Conservation (phyloP, 1,284 basidiomycete genomes). For the Bondarzewia mesenterica region DNA sequence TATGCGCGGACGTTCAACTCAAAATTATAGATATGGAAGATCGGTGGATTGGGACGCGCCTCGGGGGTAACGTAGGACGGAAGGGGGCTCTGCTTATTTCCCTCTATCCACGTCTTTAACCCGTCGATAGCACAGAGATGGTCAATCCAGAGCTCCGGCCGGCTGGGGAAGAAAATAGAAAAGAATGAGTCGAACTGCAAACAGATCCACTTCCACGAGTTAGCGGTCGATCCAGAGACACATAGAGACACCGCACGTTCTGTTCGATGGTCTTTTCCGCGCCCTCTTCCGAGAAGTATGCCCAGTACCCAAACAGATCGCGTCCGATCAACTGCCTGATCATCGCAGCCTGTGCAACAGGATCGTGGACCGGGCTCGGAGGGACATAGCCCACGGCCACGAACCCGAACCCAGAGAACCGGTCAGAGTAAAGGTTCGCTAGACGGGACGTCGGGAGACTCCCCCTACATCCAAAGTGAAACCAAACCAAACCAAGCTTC, state of each 20-base stretch:
- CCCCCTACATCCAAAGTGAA: constrained; percentile 27
- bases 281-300: constrained; percentile 23
- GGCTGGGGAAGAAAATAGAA: constrained; percentile 21
- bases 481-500: neutral
- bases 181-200: constrained; percentile 22
- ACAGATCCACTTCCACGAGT: no score
- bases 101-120: constrained; percentile 19
- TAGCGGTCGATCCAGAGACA: no score
- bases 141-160: constrained; percentile 18
- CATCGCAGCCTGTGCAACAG: neutral
- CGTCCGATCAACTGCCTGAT: constrained; percentile 38
- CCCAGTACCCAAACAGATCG: constrained; percentile 26
- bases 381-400: constrained; percentile 31
- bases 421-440: constrained; percentile 28
- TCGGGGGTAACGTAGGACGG: constrained; percentile 13
- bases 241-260: constrained; percentile 19
- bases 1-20: neutral
- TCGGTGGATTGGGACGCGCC: neutral
- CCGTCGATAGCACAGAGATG: constrained; percentile 19
- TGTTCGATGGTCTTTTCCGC: constrained; percentile 20
- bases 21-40: neutral
- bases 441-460: constrained; percentile 27
- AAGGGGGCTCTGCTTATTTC: constrained; percentile 15
- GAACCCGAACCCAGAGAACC: constrained; percentile 34
- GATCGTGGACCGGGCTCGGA: constrained; percentile 14